Base-by-base conservation (phyloP, 495 filamentous ascomycete species). In the Talaromyces liani region DNA sequence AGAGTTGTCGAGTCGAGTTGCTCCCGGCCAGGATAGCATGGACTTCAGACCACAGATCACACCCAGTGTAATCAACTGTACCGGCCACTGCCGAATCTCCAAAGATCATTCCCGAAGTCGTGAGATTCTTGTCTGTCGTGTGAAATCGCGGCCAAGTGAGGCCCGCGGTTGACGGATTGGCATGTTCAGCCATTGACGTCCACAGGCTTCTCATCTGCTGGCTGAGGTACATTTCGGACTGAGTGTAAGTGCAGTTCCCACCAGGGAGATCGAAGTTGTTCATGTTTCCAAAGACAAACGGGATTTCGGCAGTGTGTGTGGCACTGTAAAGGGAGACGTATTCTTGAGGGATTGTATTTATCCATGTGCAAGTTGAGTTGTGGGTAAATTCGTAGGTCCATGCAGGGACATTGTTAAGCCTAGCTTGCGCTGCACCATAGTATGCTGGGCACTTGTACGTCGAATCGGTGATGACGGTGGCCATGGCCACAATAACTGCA, bases 271-370 rank as follows among this genome's bases (percentile, higher is more conserved):
- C 45, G n/a, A 31, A 34, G 31, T 59, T 36, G 22, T 65, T 53
- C 27, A 72, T 65, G 54, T 75, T 72, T 31, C 74, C 75, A 51
- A 78, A 75, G n/a, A 79, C 73, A 63, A 71, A 77, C 16, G 75
- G 76, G 49, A 79, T 68, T 61, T 79, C 76, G 31, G 72, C 70
- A 24, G 72, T 74, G 61, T 79, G 76, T 22, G 72, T 68, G 25
- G 70, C 70, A 8, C 70, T 71, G 10, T 73, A 62, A 8, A 65
- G 22, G 4, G 60, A 58, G 18, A 72, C 49, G 9, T 34, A 66
- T 6, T 36, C 54, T n/a, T 60, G 33, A n/a, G 65, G 18, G 22
- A 74, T 63, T 1, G 34, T 27, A 16, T 22, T 8, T 22, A 65
- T 58, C 70, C 74, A 79, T 0, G 67, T 20, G 39, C 77, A 79